These are phyloP conservation scores for Phytopythium montanum DNA, from an alignment of 352 stramenopile species.

Conservation along the genomic window DNA sequence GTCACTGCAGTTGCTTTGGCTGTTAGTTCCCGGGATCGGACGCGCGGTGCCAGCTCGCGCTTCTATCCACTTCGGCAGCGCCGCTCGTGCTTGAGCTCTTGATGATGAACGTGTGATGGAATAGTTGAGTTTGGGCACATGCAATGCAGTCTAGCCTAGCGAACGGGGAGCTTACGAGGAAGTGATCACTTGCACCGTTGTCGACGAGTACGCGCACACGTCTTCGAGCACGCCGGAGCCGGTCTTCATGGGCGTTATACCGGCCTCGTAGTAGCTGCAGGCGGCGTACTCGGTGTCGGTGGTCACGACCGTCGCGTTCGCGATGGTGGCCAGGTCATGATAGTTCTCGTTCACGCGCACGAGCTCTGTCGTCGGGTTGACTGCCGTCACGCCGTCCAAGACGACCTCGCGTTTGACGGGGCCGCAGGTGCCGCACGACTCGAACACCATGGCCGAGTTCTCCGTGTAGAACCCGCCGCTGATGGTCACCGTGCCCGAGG, in stretches of 20 bases:
- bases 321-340: constrained; percentile 52
- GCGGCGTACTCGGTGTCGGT: constrained; percentile 17
- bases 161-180: background rate
- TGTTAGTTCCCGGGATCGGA: too few relatives aligned
- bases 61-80: too few relatives aligned
- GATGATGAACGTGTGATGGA: too few relatives aligned
- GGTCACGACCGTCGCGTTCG: constrained; percentile 36
- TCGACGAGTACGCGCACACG: constrained; percentile 25
- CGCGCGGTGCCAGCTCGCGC: too few relatives aligned
- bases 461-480: constrained; percentile 54
- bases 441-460: constrained; percentile 38
- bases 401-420: constrained; percentile 51
- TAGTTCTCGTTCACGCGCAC: constrained; percentile 74
- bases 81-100: too few relatives aligned
- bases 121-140: background rate
- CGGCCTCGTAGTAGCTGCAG: constrained; percentile 29
- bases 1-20: too few relatives aligned
- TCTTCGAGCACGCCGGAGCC: constrained; percentile 19
- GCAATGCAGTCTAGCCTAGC: background rate
- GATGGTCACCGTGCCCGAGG: constrained; percentile 43
- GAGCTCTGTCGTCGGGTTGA: constrained; percentile 50
- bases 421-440: constrained; percentile 61
- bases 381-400: constrained; percentile 42
- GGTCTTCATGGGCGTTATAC: constrained; percentile 21
- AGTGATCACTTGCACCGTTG: constrained; percentile 21